Evolutionary conservation across 345 rosid species (phyloP).

Genomic region (Dipteronia sinensis): DNA sequence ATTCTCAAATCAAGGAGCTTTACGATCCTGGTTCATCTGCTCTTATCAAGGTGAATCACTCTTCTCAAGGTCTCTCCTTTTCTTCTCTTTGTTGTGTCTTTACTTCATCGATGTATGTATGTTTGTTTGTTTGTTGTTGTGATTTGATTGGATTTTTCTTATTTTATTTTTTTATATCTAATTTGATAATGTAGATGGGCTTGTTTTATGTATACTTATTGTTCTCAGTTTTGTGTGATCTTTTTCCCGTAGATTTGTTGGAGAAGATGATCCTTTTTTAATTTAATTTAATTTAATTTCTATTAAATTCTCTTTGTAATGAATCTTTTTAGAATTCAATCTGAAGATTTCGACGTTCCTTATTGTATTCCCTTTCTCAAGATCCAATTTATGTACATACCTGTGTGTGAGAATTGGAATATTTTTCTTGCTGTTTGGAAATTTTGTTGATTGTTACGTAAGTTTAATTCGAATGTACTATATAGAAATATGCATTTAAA

Average conservation of each 20-base stretch:
- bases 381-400: too few species aligned
- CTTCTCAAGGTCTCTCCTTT: slow-evolving; percentile 52
- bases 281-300: not conserved
- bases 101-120: not conserved
- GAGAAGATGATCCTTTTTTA: not conserved
- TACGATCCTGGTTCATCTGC: slow-evolving; percentile 86
- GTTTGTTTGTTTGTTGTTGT: not conserved
- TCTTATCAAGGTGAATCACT: slow-evolving; percentile 79
- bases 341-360: too few species aligned
- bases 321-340: too few species aligned
- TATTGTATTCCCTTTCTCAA: too few species aligned
- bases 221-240: not conserved
- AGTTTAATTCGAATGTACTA: not conserved
- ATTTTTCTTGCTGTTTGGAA: not conserved
- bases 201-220: not conserved
- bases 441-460: too few species aligned
- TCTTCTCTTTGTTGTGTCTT: not conserved
- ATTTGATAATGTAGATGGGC: slow-evolving; percentile 1
- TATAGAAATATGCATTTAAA: too few species aligned
- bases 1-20: slow-evolving; percentile 66
- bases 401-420: not conserved
- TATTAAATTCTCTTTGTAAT: too few species aligned
- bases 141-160: not conserved
- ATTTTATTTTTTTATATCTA: not conserved
- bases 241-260: too few species aligned